These are phyloP conservation scores for Panicum miliaceum DNA, from an alignment of 176 grass and related monocot species.

Conservation along the genomic window DNA sequence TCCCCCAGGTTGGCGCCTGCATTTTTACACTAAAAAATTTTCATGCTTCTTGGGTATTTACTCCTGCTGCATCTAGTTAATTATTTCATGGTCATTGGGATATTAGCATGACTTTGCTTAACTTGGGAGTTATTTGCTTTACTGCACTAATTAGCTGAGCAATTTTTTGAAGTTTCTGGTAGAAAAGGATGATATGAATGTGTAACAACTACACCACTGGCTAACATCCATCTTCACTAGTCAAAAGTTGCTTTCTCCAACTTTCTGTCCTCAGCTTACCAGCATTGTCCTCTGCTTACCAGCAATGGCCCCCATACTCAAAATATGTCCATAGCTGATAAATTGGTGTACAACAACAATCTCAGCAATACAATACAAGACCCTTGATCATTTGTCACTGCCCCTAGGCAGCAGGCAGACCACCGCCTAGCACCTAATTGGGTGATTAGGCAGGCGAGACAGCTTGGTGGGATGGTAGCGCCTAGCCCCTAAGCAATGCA, in stretches of 20 bases:
- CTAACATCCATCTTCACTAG: constrained; percentile 29
- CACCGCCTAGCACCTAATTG: not conserved
- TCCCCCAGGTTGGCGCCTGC: constrained; percentile 59
- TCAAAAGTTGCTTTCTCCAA: constrained; percentile 37
- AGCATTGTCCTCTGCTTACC: constrained; percentile 41
- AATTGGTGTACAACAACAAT: constrained; percentile 14
- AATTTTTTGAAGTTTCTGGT: constrained; percentile 28
- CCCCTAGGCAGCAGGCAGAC: not conserved
- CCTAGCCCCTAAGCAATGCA: not conserved
- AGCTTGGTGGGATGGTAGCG: not conserved
- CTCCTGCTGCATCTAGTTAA: constrained; percentile 8
- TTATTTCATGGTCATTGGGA: constrained; percentile 25
- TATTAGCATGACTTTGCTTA: constrained; percentile 20
- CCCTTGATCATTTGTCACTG: not conserved
- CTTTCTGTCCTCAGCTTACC: constrained; percentile 41
- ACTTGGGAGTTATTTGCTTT: constrained; percentile 44
- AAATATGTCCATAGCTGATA: constrained; percentile 10
- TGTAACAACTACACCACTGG: constrained; percentile 23
- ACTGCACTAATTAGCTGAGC: constrained; percentile 26
- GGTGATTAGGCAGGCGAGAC: not conserved
- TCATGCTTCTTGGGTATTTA: constrained; percentile 5
- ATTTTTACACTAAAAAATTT: constrained; percentile 8
- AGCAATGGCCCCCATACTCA: constrained; percentile 32
- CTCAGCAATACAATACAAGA: not conserved
- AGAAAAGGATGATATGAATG: constrained; percentile 37